Evolutionary conservation across 2,329 filamentous ascomycete species (phyloP), one percentile per base, ranked within the genome.

Genomic region (Aspergillus chevalieri): DNA sequence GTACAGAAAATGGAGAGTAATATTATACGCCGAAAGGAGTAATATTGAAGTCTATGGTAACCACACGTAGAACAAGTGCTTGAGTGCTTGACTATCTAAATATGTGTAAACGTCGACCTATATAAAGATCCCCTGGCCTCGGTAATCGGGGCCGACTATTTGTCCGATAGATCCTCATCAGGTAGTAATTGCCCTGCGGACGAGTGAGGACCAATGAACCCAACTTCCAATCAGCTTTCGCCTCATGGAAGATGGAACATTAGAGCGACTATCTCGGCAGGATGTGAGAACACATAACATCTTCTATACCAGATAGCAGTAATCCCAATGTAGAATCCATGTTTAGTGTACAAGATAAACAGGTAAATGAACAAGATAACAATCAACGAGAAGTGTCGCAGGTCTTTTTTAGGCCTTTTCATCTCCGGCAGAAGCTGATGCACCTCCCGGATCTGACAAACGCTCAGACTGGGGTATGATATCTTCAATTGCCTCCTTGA

Each of bases 401-500:
- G 17, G 17, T 17, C 17, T 17, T 17, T 17, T 17, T 17, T 17
- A 17, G 17, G 17, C 17, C 17, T 17, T 17, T 17, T 17, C 17
- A 17, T 17, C 17, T 17, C 17, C 17, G 17, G 17, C 17, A 17
- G 17, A 17, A 17, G 42, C 12, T 43, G 24, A 43, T 6, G 42
- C 42, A 21, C 42, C 42, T 43, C 42, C 42, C 9, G 5, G 17
- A 43, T 43, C 42, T 15, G 42, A 43, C 42, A 43, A 22, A 43
- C 24, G 7, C 42, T 28, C 17, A 43, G 10, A 21, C 17, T 46
- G 44, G 19, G 44, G 30, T 38, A 46, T 38, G 28, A 46, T 46
- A 34, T 46, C 44, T 10, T 46, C 44, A 10, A 46, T 6, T 33
- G 12, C 17, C 44, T 46, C 44, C 44, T 46, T 9, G 44, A 34